phyloP scores from a whole-genome alignment of 2,329 filamentous ascomycete genomes.

The Rutstroemia sp. region DNA sequence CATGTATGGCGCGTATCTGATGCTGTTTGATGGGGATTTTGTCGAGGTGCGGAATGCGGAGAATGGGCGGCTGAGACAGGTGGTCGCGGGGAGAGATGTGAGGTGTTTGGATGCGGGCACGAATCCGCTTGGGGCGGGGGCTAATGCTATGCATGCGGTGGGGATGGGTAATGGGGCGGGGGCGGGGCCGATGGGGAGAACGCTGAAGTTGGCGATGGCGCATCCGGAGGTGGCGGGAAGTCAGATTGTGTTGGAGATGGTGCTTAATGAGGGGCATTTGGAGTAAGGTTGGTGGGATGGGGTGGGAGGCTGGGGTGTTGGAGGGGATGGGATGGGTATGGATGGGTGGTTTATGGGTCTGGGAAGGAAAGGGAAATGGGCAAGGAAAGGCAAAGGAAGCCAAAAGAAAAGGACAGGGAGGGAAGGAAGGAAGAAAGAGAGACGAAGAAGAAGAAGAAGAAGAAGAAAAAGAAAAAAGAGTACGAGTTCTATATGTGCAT shows the following conservation, averaged over 20 bases:
- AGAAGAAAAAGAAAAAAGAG: no score
- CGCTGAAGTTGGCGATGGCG: constrained; percentile 90
- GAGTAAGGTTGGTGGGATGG: constrained; percentile 18
- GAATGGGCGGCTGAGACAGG: constrained; percentile 87
- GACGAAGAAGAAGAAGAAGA: neutral
- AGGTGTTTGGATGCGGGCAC: constrained; percentile 83
- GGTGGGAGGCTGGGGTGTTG: neutral
- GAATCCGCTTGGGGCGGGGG: constrained; percentile 45
- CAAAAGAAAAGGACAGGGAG: neutral
- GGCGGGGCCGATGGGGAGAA: constrained; percentile 46
- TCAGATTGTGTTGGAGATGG: constrained; percentile 85
- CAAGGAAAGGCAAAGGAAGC: neutral
- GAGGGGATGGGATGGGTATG: neutral
- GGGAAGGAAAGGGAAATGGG: neutral
- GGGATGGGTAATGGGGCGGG: constrained; percentile 13
- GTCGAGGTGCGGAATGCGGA: constrained; percentile 96
- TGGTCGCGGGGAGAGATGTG: constrained; percentile 87
- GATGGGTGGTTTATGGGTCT: no score
- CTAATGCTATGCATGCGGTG: constrained; percentile 15
- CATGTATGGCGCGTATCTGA: constrained; percentile 82
- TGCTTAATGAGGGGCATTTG: constrained; percentile 78
- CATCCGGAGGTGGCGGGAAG: constrained; percentile 80
- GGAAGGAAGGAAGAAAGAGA: neutral
- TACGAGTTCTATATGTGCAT: no score
- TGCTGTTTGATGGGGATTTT: constrained; percentile 93